phyloP scores from a whole-genome alignment of 2,329 filamentous ascomycete genomes.

The Paecilomyces sp. region DNA sequence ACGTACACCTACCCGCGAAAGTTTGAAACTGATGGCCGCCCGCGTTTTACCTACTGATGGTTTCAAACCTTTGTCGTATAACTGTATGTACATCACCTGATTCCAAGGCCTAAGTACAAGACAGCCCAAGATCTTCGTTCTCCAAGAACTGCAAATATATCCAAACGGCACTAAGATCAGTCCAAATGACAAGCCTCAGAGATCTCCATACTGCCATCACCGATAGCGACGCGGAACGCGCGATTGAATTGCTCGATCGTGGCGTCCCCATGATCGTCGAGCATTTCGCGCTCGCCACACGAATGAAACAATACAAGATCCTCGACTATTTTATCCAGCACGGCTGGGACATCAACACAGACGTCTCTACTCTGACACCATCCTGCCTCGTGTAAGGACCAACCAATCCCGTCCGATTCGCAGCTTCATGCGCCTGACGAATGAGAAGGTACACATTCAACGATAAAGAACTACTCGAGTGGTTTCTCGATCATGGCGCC shows the following conservation, averaged over 20 bases:
- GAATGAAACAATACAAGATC: neutral
- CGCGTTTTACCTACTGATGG: too few species aligned
- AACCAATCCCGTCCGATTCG: neutral
- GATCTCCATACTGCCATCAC: neutral
- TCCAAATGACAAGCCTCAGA: neutral
- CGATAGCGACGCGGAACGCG: neutral
- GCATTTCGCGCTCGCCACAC: neutral
- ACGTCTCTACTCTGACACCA: neutral
- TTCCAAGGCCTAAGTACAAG: too few species aligned
- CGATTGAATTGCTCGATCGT: neutral
- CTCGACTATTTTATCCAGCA: neutral
- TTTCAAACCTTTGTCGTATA: too few species aligned
- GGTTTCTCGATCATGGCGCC: neutral
- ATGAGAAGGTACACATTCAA: neutral
- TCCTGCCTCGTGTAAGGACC: neutral
- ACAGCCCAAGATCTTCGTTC: too few species aligned
- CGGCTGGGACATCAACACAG: neutral
- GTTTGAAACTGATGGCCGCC: too few species aligned
- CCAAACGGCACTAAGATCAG: neutral
- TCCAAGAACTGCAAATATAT: neutral
- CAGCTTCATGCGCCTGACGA: neutral
- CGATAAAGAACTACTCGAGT: neutral
- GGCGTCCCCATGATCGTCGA: neutral
- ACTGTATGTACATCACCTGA: too few species aligned
- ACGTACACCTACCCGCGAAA: too few species aligned